These are phyloP conservation scores for Carallia brachiata DNA, from an alignment of 345 rosid genomes.

Conservation along the genomic window DNA sequence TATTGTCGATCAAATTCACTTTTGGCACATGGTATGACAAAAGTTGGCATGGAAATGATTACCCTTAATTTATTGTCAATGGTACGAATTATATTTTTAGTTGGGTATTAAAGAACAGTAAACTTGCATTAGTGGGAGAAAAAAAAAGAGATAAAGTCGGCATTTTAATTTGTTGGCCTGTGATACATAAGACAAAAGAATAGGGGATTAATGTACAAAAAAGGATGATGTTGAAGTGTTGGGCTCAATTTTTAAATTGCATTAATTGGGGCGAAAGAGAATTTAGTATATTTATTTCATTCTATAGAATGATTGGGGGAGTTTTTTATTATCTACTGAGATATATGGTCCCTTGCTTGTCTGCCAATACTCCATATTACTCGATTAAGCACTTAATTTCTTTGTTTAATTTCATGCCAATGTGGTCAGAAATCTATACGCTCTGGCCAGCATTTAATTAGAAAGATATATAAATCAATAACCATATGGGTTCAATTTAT, in stretches of 20 bases:
- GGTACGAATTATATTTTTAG: background rate
- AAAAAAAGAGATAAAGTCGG: slow-evolving; percentile 31
- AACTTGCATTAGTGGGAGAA: slow-evolving; percentile 25
- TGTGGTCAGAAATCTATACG: too few relatives aligned
- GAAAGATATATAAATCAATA: too few relatives aligned
- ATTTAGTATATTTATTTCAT: slow-evolving; percentile 23
- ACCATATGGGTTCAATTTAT: too few relatives aligned
- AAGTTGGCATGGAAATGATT: slow-evolving; percentile 17
- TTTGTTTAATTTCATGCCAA: too few relatives aligned
- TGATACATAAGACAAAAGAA: slow-evolving; percentile 32
- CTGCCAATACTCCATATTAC: slow-evolving; percentile 23
- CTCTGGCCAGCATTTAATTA: too few relatives aligned
- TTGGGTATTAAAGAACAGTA: slow-evolving; percentile 9
- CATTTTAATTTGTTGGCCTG: background rate
- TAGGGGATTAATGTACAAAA: slow-evolving; percentile 7
- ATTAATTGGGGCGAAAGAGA: slow-evolving; percentile 6
- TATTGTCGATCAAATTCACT: background rate
- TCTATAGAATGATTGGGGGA: slow-evolving; percentile 44
- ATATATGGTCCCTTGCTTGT: slow-evolving; percentile 37
- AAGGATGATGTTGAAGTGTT: slow-evolving; percentile 33
- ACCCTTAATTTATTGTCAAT: slow-evolving; percentile 1
- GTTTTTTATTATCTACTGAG: slow-evolving; percentile 49
- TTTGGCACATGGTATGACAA: slow-evolving; percentile 11
- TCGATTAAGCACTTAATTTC: background rate
- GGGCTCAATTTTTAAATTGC: slow-evolving; percentile 49